Evolutionary conservation across 2,329 filamentous ascomycete species (phyloP).

Genomic region (Ophiosphaerella narmari): DNA sequence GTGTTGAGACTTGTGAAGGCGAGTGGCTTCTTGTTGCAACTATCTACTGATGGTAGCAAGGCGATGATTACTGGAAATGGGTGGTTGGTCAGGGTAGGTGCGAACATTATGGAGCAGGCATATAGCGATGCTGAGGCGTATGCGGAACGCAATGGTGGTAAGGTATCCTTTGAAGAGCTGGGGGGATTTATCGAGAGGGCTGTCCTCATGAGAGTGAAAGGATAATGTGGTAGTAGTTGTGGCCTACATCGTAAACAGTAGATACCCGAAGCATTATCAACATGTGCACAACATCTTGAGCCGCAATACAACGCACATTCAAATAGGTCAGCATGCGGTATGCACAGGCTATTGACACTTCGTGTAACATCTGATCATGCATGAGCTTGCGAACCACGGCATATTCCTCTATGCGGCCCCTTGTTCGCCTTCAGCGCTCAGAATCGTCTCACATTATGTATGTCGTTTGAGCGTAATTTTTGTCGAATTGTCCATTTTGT

Average conservation of each 20-base stretch:
- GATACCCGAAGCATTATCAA: no score
- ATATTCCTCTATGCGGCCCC: neutral
- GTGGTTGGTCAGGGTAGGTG: slow-evolving; percentile 50
- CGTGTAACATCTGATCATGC: no score
- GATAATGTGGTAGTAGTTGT: neutral
- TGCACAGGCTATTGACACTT: neutral
- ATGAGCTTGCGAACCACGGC: no score
- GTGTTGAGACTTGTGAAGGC: slow-evolving; percentile 51
- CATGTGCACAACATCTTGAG: no score
- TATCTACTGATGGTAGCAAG: slow-evolving; percentile 29
- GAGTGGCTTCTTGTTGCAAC: slow-evolving; percentile 43
- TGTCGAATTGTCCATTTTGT: slow-evolving; percentile 44
- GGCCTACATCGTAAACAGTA: neutral
- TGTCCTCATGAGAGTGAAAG: slow-evolving; percentile 29
- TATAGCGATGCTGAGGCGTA: slow-evolving; percentile 43
- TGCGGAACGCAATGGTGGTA: slow-evolving; percentile 32
- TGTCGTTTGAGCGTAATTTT: slow-evolving; percentile 20
- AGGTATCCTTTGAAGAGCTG: slow-evolving; percentile 45
- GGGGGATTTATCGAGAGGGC: slow-evolving; percentile 45
- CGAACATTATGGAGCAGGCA: slow-evolving; percentile 45
- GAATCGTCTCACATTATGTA: slow-evolving; percentile 15
- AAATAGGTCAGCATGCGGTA: neutral
- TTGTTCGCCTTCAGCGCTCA: neutral
- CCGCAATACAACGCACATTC: no score
- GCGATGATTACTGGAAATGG: slow-evolving; percentile 51